Base-by-base conservation (phyloP, 345 rosid species). In the Psidium guajava region DNA sequence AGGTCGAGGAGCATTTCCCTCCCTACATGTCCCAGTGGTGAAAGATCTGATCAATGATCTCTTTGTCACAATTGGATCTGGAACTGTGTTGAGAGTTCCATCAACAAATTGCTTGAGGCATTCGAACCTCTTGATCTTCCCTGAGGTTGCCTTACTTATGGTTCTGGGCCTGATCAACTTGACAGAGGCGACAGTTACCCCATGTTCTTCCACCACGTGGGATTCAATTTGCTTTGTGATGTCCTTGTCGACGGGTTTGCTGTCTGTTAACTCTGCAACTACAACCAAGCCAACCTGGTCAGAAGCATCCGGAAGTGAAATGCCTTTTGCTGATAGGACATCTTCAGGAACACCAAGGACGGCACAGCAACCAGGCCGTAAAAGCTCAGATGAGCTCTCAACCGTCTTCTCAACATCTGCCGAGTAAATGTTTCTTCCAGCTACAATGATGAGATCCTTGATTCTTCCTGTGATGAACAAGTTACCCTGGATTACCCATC, bases 331-430 rank as follows among this genome's bases (percentile, higher is more conserved):
- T 42, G 91, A 92, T 42, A 94, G 85, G 56, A 93, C 88, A 85
- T 94, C 95, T 84, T 94, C 96, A 1, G 95, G 94, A 84, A 92
- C 95, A 69, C 95, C 93, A 82, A 94, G 82, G 87, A 94, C 96
- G 32, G 94, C 96, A 77, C 95, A 94, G 50, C 96, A 93, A 81
- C 95, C 96, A 3, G 95, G 96, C 20, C 93, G 91, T 55, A 94
- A 42, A 85, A 89, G 84, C 32, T 92, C 94, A 14, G 93, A 90
- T 61, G 95, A 87, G 86, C 74, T 90, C 89, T 94, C 96, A 74
- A 94, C 93, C 1, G 94, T 93, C 92, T 93, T 92, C 54, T 94
- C 96, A 55, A 93, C 91, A 86, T 94, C 96, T 6, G 92, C 92
- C 8, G 93, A 93, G 92, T 94, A 94, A 53, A 94, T 90, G 83